These are phyloP conservation scores for Diplodia seriata DNA, from an alignment of 2,329 filamentous ascomycete genomes.

Conservation along the genomic window DNA sequence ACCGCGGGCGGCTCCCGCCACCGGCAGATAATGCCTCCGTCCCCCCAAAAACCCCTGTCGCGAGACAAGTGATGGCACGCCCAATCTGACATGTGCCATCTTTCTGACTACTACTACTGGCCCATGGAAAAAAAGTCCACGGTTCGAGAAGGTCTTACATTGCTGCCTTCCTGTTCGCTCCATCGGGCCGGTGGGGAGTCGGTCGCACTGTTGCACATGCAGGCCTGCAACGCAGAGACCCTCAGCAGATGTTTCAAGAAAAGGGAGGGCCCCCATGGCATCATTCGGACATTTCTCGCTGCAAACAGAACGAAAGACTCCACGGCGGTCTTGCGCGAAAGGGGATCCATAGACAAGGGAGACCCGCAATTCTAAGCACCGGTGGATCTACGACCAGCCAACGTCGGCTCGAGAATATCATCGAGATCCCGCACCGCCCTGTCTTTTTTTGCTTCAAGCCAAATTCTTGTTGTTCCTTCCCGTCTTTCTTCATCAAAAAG, in stretches of 20 bases:
- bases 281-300: constrained; percentile 23
- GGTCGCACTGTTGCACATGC: background rate
- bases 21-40: constrained; percentile 8
- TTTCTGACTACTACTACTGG: background rate
- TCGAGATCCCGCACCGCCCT: background rate
- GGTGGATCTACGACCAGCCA: background rate
- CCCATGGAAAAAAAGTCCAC: background rate
- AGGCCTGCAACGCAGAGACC: background rate
- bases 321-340: background rate
- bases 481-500: background rate
- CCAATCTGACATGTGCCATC: background rate
- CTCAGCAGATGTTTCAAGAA: background rate
- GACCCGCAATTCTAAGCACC: background rate
- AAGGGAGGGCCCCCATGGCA: background rate
- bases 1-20: constrained; percentile 27
- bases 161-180: background rate
- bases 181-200: background rate
- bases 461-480: background rate
- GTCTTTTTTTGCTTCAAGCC: too few relatives aligned
- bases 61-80: background rate
- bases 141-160: background rate
- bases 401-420: background rate
- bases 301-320: background rate
- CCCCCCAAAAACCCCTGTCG: background rate
- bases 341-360: background rate